phyloP scores from a whole-genome alignment of 495 filamentous ascomycete species.

The Aspergillus hancockii region DNA sequence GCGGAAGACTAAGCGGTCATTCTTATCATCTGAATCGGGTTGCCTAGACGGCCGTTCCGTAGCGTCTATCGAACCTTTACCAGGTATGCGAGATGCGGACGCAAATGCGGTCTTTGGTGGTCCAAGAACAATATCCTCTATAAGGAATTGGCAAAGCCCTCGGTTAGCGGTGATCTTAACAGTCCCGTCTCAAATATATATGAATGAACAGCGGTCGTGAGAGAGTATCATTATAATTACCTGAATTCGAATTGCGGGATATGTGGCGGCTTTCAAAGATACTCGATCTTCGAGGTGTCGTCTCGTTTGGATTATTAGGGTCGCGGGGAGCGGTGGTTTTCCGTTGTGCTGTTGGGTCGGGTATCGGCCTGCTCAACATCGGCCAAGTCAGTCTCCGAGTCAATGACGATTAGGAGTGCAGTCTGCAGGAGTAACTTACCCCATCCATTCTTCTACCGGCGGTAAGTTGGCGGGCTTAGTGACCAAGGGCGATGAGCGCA shows the following conservation, averaged over 20 bases:
- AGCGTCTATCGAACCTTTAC: slow-evolving; percentile 53
- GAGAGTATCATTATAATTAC: slow-evolving; percentile 28
- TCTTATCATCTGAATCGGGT: slow-evolving; percentile 54
- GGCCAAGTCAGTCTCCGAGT: slow-evolving; percentile 27
- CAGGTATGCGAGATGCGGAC: slow-evolving; percentile 67
- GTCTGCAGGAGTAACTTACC: slow-evolving; percentile 55
- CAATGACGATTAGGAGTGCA: slow-evolving; percentile 19
- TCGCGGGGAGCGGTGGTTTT: slow-evolving; percentile 47
- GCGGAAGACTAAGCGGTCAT: slow-evolving; percentile 63
- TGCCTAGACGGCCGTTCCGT: slow-evolving; percentile 49
- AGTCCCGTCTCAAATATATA: slow-evolving; percentile 14
- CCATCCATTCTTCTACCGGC: slow-evolving; percentile 97
- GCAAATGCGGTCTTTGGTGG: slow-evolving; percentile 86
- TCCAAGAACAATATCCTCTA: slow-evolving; percentile 84
- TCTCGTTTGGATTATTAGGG: slow-evolving; percentile 40
- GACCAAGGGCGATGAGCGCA: slow-evolving; percentile 83
- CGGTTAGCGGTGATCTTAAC: slow-evolving; percentile 21
- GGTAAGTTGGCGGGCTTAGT: slow-evolving; percentile 78
- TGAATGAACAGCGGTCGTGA: slow-evolving; percentile 1
- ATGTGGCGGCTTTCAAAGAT: slow-evolving; percentile 62
- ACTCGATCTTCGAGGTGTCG: slow-evolving; percentile 54
- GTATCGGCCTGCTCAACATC: slow-evolving; percentile 41
- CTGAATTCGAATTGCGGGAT: slow-evolving; percentile 62
- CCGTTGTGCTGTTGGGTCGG: slow-evolving; percentile 48
- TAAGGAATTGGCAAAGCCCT: slow-evolving; percentile 36